These are phyloP conservation scores for Mucor saturninus DNA, from an alignment of 371 early-diverging fungal genomes.

Conservation along the genomic window DNA sequence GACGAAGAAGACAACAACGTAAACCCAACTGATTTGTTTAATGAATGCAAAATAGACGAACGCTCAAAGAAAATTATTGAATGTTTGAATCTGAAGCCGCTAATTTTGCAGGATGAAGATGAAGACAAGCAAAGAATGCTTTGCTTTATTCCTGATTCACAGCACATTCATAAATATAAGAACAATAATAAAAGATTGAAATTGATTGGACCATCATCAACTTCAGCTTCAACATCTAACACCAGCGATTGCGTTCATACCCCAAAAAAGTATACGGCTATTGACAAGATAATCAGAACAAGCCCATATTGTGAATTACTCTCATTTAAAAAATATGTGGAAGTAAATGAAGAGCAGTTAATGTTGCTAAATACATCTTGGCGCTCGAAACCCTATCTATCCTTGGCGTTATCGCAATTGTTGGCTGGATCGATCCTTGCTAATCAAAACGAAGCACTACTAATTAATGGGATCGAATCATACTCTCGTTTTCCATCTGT, in stretches of 20 bases:
- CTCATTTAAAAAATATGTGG: constrained; percentile 12
- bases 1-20: constrained; percentile 14
- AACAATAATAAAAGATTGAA: constrained; percentile 20
- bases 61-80: constrained; percentile 14
- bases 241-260: constrained; percentile 16
- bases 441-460: background rate
- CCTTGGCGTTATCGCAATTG: background rate
- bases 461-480: background rate
- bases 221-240: constrained; percentile 9
- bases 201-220: constrained; percentile 9
- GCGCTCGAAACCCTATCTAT: too few relatives aligned
- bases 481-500: background rate
- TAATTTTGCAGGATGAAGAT: constrained; percentile 23
- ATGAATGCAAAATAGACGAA: constrained; percentile 18
- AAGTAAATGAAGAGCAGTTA: too few relatives aligned
- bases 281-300: constrained; percentile 18
- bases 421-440: background rate
- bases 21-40: constrained; percentile 13
- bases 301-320: constrained; percentile 21
- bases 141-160: constrained; percentile 16
- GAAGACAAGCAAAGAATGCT: constrained; percentile 19
- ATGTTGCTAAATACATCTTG: too few relatives aligned
- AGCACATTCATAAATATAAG: constrained; percentile 11
- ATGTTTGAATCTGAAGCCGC: constrained; percentile 16
- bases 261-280: constrained; percentile 13